Evolutionary conservation across 2,329 filamentous ascomycete genomes (phyloP).

Genomic region (Xylariaceae sp.): DNA sequence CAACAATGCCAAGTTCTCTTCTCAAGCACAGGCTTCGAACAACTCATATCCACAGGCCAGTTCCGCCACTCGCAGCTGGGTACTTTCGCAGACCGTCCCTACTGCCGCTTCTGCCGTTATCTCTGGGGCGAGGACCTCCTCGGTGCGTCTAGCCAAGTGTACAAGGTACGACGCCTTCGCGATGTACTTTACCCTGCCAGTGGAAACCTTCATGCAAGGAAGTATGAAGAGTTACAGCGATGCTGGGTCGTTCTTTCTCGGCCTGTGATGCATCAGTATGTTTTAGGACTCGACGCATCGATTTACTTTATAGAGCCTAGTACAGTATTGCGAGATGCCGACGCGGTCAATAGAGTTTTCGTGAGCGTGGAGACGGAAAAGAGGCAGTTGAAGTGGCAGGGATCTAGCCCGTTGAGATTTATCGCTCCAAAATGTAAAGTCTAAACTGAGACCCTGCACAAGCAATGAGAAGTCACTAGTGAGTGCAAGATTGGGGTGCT

Average conservation of each 20-base stretch:
- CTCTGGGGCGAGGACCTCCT: constrained; percentile 7
- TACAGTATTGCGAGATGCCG: not conserved
- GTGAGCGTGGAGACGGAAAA: constrained; percentile 7
- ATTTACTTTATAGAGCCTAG: not conserved
- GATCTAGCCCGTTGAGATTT: constrained; percentile 2
- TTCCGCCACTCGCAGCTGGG: constrained; percentile 7
- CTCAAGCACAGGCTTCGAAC: constrained; percentile 4
- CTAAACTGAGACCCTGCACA: not conserved
- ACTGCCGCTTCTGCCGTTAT: constrained; percentile 3
- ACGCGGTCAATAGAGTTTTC: not conserved
- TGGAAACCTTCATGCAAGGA: not conserved
- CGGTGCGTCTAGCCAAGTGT: constrained; percentile 4
- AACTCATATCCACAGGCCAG: not conserved
- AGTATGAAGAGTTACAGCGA: not conserved
- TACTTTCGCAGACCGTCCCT: not conserved
- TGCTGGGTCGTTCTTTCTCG: constrained; percentile 9
- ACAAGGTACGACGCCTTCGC: constrained; percentile 6
- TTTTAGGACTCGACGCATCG: not conserved
- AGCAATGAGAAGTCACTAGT: not conserved
- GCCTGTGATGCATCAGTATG: not conserved
- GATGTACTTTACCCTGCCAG: not conserved
- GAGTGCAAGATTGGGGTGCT: not conserved
- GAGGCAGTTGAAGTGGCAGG: constrained; percentile 11
- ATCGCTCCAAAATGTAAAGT: constrained; percentile 10
- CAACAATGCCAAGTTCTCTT: constrained; percentile 3